Evolutionary conservation across 257 asterid species (phyloP).

Genomic region (Anisodus acutangulus): DNA sequence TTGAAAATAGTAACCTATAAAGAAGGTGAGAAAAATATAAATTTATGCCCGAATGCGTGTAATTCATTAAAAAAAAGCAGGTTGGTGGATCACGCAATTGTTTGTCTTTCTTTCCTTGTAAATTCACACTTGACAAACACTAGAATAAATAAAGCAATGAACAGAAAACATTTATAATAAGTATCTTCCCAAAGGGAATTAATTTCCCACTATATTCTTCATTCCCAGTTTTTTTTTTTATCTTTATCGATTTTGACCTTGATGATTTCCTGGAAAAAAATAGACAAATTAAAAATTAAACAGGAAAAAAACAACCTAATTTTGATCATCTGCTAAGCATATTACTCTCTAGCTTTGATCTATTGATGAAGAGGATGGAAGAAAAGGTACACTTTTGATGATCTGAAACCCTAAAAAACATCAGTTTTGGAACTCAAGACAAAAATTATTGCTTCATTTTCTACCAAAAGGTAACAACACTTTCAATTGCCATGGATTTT

Average conservation of each 20-base stretch:
- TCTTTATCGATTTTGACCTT: neutral
- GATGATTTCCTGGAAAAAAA: neutral
- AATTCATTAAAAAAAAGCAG: neutral
- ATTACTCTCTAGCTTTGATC: neutral
- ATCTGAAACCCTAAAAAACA: conserved; percentile 6
- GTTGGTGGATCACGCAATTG: conserved; percentile 22
- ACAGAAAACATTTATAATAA: neutral
- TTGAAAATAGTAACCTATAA: neutral
- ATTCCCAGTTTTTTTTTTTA: neutral
- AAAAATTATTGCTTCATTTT: neutral
- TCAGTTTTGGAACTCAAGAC: conserved; percentile 8
- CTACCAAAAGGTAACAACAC: neutral
- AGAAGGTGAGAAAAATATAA: neutral
- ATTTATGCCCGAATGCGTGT: neutral
- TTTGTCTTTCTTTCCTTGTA: neutral
- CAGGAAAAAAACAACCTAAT: neutral
- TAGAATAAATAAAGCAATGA: neutral
- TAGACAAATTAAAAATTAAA: neutral
- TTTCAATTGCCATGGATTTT: neutral
- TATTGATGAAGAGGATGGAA: neutral
- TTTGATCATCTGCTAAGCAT: neutral
- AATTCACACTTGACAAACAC: neutral
- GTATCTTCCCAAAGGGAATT: no score
- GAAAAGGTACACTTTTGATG: neutral
- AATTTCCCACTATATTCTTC: conserved; percentile 2